Evolutionary conservation across 2,329 filamentous ascomycete genomes (phyloP), one percentile per base, ranked within the genome.

Genomic region (Colletotrichum destructivum): DNA sequence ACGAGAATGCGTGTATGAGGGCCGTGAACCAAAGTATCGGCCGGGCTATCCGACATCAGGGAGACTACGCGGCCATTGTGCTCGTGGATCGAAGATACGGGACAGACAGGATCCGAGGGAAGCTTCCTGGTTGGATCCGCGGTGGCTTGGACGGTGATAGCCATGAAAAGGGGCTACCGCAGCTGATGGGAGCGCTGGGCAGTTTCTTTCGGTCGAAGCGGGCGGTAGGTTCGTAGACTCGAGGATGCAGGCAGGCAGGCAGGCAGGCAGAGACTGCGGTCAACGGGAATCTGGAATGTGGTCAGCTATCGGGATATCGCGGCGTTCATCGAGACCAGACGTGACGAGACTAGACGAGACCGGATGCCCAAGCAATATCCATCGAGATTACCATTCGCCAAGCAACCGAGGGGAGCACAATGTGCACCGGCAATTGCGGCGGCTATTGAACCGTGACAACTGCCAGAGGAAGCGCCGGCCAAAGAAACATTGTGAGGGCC

Each of bases 21-120:
- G 94, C 95, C 5, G 96, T 99, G 5, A 99, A 99, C 80, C 96
- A 99, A 84, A 96, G 94, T 78, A 95, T 99, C 75, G 96, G 96
- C 0, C 87, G 96, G 70, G 96, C 95, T 1, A 98, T 99, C 76
- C 87, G 96, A 57, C 96, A 99, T 79, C 89, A 88, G 66, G 90
- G 89, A 31, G 96, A 99, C 82, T 98, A 97, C 82, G 96, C 96
- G 5, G 91, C 93, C 18, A 98, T 99, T 74, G 83, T 98, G 68
- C 88, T 99, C 78, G 85, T 96, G 44, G 96, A 99, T 81, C 86
- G 88, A 74, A 87, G 96, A 62, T 99, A 96, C 81, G 89, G 87
- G n/a, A 90, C 88, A 38, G 86, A 90, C 60, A 88, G 93, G 65
- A 94, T 98, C 72, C 88, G 89, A 76, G 84, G 82, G 31, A 98